Conservation (phyloP, 306 rosid species). For the Trifolium pratense region DNA sequence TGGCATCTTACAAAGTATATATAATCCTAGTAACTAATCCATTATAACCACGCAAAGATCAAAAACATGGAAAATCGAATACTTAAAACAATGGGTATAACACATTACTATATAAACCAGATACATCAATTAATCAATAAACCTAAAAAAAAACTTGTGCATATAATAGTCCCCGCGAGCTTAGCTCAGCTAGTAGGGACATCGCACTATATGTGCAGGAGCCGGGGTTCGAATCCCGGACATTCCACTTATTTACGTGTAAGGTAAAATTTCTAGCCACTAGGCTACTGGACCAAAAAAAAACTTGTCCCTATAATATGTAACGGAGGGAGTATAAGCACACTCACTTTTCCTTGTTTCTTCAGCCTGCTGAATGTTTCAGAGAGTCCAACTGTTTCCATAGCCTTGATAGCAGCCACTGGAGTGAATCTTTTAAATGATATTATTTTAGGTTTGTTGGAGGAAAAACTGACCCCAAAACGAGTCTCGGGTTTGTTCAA, state of each 20-base stretch:
- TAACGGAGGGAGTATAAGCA: background rate
- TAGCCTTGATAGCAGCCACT: conserved; percentile 67
- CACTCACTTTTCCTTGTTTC: conserved; percentile 67
- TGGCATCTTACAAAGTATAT: background rate
- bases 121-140: too few species aligned
- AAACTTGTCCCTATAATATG: too few species aligned
- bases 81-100: background rate
- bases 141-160: too few species aligned
- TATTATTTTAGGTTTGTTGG: conserved; percentile 35
- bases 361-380: conserved; percentile 74
- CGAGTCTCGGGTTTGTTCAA: conserved; percentile 53
- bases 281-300: too few species aligned
- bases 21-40: background rate
- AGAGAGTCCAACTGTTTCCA: conserved; percentile 68
- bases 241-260: too few species aligned
- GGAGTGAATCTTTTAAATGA: conserved; percentile 53
- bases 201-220: too few species aligned
- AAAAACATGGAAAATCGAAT: background rate
- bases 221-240: too few species aligned
- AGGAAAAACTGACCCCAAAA: conserved; percentile 39
- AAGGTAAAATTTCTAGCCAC: too few species aligned
- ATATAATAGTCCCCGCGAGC: too few species aligned
- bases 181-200: too few species aligned
- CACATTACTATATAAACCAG: background rate
- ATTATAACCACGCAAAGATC: conserved; percentile 5